phyloP scores from a whole-genome alignment of 345 rosid genomes.

The Lenwebbia sp. region DNA sequence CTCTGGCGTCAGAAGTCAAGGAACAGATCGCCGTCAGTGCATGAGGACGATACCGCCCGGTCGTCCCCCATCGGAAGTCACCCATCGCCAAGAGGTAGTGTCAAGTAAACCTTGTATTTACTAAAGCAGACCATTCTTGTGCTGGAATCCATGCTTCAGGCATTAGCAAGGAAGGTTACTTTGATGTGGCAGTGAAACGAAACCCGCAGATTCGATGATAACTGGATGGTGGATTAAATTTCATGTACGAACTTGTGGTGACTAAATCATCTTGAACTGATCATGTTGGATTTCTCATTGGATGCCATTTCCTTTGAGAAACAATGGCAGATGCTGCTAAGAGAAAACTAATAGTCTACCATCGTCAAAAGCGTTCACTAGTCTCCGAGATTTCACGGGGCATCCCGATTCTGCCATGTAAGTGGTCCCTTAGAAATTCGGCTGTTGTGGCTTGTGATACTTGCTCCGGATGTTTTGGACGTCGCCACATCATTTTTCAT shows the following conservation, averaged over 20 bases:
- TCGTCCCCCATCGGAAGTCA: background rate
- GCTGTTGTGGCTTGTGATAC: background rate
- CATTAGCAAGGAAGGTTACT: background rate
- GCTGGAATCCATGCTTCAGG: background rate
- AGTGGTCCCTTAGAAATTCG: background rate
- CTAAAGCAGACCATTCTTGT: background rate
- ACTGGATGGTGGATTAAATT: background rate
- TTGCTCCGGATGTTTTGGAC: background rate
- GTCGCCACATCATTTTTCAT: background rate
- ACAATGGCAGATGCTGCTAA: background rate
- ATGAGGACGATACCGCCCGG: background rate
- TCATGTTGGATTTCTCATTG: background rate
- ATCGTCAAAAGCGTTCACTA: background rate
- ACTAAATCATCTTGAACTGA: background rate
- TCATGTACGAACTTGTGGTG: background rate
- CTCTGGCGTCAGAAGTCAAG: slow-evolving; percentile 19
- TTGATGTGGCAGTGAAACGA: background rate
- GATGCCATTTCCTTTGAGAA: background rate
- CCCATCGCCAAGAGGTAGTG: background rate
- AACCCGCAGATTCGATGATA: background rate
- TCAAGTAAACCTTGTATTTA: background rate
- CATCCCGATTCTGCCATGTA: background rate
- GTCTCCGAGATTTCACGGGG: background rate
- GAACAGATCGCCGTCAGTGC: slow-evolving; percentile 8
- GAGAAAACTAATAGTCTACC: background rate